Evolutionary conservation across 1,284 basidiomycete genomes (phyloP).

Genomic region (Tylopilus orsonianus): DNA sequence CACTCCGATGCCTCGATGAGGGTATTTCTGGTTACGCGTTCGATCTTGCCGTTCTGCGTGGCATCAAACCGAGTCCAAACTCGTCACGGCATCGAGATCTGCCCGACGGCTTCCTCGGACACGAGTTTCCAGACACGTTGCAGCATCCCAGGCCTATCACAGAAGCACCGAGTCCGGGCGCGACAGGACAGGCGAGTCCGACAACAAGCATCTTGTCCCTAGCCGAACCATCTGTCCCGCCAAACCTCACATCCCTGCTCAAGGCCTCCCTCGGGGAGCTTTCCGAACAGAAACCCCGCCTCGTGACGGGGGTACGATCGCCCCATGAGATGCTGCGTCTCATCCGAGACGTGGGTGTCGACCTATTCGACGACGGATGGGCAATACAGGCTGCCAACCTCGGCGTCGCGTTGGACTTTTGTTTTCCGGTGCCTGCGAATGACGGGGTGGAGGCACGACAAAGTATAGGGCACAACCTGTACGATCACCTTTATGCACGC

Average conservation of each 20-base stretch:
- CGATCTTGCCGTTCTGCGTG: conserved; percentile 60
- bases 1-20: conserved; percentile 58
- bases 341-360: conserved; percentile 63
- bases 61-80: conserved; percentile 23
- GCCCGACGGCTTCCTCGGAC: conserved; percentile 16
- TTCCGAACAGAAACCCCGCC: conserved; percentile 54
- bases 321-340: conserved; percentile 75
- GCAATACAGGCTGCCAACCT: conserved; percentile 61
- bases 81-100: conserved; percentile 16
- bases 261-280: conserved; percentile 57
- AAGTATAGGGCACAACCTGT: conserved; percentile 72
- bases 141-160: conserved; percentile 14
- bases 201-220: background rate
- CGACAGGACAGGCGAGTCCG: background rate
- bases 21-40: conserved; percentile 67
- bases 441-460: conserved; percentile 28
- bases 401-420: conserved; percentile 75
- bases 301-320: conserved; percentile 55
- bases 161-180: conserved; percentile 13
- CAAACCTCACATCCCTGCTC: conserved; percentile 42
- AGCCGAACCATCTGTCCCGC: conserved; percentile 4
- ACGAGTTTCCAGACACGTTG: conserved; percentile 10
- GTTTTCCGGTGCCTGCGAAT: conserved; percentile 54
- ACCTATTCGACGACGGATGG: conserved; percentile 74
- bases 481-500: conserved; percentile 50